A percentile compares a stretch with the other conserved stretches of the same genome.
phyloP scores from a whole-genome alignment of 1,284 basidiomycete species.

The Leccinum brunneo-olivaceum region DNA sequence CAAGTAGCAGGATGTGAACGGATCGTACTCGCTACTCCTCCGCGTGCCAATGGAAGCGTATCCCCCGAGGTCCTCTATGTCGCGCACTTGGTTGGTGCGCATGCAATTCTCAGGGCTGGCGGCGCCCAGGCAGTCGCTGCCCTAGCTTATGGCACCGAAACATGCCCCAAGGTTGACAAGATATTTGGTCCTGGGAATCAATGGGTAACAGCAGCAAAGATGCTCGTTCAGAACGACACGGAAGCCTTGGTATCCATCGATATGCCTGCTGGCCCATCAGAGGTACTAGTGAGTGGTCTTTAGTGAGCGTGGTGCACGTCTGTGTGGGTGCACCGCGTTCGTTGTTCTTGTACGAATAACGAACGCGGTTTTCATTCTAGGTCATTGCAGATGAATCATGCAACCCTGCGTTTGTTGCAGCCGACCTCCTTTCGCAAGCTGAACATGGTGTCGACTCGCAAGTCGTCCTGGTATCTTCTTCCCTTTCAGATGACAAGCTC shows the following conservation, averaged over 20 bases:
- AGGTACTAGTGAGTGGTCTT: slow-evolving; percentile 74
- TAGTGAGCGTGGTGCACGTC: slow-evolving; percentile 14
- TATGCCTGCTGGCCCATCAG: slow-evolving; percentile 98
- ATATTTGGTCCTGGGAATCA: slow-evolving; percentile 99
- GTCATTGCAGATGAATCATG: slow-evolving; percentile 88
- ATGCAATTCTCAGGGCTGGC: slow-evolving; percentile 86
- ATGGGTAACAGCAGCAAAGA: slow-evolving; percentile 99
- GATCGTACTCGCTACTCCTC: slow-evolving; percentile 93
- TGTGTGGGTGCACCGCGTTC: slow-evolving; percentile 28
- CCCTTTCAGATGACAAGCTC: slow-evolving; percentile 59
- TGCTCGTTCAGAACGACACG: slow-evolving; percentile 99
- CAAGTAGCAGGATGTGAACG: slow-evolving; percentile 94
- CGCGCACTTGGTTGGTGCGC: slow-evolving; percentile 81
- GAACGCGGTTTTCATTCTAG: slow-evolving; percentile 40
- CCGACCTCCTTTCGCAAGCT: slow-evolving; percentile 94
- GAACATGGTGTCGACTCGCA: slow-evolving; percentile 98
- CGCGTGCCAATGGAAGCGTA: slow-evolving; percentile 83
- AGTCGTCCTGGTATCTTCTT: slow-evolving; percentile 86
- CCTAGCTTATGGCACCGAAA: slow-evolving; percentile 92
- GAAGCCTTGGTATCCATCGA: slow-evolving; percentile 95
- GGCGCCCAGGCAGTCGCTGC: slow-evolving; percentile 98
- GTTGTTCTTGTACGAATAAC: slow-evolving; percentile 33
- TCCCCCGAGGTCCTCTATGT: slow-evolving; percentile 96
- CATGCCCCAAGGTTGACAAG: slow-evolving; percentile 98
- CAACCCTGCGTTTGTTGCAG: slow-evolving; percentile 89